phyloP scores from a whole-genome alignment of 1,139 yeast species.

The Debaryomyces subglobosus region DNA sequence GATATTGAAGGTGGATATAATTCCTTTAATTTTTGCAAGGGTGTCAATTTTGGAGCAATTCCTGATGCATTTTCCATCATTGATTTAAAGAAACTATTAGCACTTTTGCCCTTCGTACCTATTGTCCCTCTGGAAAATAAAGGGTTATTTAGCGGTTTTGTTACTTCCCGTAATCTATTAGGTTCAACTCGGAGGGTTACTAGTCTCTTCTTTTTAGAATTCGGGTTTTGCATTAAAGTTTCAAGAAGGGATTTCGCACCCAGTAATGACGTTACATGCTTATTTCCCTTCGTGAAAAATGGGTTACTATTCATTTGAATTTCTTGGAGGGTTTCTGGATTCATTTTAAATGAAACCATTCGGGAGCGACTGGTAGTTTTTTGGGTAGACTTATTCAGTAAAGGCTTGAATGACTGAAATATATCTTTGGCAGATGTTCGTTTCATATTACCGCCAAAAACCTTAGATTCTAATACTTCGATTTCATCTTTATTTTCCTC shows the following conservation, averaged over 20 bases:
- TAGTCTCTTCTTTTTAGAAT: not conserved
- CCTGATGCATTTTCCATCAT: constrained; percentile 30
- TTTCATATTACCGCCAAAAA: constrained; percentile 23
- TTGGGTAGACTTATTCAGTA: not conserved
- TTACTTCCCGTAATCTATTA: constrained; percentile 41
- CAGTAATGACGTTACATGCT: not conserved
- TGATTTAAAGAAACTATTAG: constrained; percentile 21
- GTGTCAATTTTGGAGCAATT: constrained; percentile 21
- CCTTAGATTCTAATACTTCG: constrained; percentile 38
- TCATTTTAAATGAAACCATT: constrained; percentile 31
- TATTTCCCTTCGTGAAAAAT: constrained; percentile 31
- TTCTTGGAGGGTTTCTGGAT: constrained; percentile 27
- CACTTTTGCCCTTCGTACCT: constrained; percentile 12
- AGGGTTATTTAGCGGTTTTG: constrained; percentile 8
- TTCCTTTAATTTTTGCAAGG: constrained; percentile 27
- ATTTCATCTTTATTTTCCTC: constrained; percentile 25
- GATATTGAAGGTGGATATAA: constrained; percentile 24
- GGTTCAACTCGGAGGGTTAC: constrained; percentile 30
- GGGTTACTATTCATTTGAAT: constrained; percentile 35
- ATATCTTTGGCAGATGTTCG: constrained; percentile 28
- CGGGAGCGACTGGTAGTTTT: constrained; percentile 3
- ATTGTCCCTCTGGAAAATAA: constrained; percentile 14
- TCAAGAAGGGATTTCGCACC: constrained; percentile 15
- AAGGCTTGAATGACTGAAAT: constrained; percentile 15
- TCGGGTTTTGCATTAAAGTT: constrained; percentile 6